Evolutionary conservation across 805 yeast genomes (phyloP).

Genomic region (Komagataella pseudopastoris): DNA sequence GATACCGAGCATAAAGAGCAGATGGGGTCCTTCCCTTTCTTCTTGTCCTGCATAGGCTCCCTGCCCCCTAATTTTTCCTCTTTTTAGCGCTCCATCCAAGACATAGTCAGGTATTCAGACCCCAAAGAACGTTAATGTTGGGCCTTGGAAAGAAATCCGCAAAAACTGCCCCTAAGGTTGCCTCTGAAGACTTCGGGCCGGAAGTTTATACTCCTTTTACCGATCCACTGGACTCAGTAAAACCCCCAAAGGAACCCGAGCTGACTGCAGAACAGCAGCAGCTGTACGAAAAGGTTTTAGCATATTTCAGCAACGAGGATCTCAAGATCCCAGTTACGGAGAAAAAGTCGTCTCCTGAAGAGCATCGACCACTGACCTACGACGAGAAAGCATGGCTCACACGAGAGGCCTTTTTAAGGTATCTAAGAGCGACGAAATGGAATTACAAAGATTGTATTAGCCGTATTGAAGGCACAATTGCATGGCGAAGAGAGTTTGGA

Average conservation of each 20-base stretch:
- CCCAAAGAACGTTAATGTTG: not conserved
- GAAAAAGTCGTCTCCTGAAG: conserved; percentile 18
- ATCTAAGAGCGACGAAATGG: conserved; percentile 93
- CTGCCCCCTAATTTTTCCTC: not conserved
- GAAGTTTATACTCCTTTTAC: conserved; percentile 34
- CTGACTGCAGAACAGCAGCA: conserved; percentile 41
- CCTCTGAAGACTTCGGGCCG: not conserved
- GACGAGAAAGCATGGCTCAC: conserved; percentile 88
- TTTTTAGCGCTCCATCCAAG: not conserved
- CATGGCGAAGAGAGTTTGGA: conserved; percentile 94
- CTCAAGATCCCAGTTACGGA: conserved; percentile 37
- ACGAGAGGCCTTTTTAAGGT: conserved; percentile 80
- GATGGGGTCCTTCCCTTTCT: not conserved
- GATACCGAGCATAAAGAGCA: not conserved
- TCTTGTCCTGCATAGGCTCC: not conserved
- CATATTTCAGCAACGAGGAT: conserved; percentile 43
- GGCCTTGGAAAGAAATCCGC: not conserved
- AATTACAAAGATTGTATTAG: conserved; percentile 50
- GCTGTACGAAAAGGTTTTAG: conserved; percentile 49
- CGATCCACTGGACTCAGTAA: conserved; percentile 33
- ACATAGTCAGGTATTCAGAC: not conserved
- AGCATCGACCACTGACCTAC: conserved; percentile 21
- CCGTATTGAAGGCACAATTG: conserved; percentile 63
- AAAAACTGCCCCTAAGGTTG: not conserved
- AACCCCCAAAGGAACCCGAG: conserved; percentile 29